Evolutionary conservation across 495 filamentous ascomycete species (phyloP).

Genomic region (Aspergillus ellipticus): DNA sequence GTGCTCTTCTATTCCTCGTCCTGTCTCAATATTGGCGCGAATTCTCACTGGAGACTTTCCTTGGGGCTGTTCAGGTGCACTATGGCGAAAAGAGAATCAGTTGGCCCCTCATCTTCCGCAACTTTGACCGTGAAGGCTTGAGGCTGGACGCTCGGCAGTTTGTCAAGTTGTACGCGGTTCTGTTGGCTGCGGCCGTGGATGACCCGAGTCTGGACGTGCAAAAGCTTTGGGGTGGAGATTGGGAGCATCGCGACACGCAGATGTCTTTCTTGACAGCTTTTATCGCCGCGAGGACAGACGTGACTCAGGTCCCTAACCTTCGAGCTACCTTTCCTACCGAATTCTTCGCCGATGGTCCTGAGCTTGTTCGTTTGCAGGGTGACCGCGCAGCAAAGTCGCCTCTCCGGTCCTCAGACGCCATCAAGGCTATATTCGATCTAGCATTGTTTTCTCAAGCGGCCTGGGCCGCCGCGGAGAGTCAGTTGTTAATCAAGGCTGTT

Average conservation of each 20-base stretch:
- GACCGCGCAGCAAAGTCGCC: constrained; percentile 77
- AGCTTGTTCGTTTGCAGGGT: constrained; percentile 65
- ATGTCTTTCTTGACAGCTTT: constrained; percentile 86
- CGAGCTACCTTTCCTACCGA: constrained; percentile 71
- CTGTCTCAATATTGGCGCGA: constrained; percentile 59
- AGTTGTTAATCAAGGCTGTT: constrained; percentile 51
- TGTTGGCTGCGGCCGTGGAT: constrained; percentile 65
- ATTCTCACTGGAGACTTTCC: constrained; percentile 71
- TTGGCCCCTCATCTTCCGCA: constrained; percentile 77
- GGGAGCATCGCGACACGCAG: constrained; percentile 81
- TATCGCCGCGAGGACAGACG: constrained; percentile 72
- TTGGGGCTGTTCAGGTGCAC: constrained; percentile 56
- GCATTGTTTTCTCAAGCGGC: constrained; percentile 63
- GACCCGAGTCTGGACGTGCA: constrained; percentile 68
- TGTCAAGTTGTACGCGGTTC: constrained; percentile 67
- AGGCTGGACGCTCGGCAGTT: constrained; percentile 77
- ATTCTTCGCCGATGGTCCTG: constrained; percentile 70
- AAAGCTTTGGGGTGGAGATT: constrained; percentile 84
- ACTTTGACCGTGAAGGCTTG: constrained; percentile 78
- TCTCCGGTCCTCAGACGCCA: constrained; percentile 80
- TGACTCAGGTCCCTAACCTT: constrained; percentile 74
- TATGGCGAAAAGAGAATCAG: constrained; percentile 59
- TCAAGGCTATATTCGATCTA: constrained; percentile 75
- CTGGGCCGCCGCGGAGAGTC: constrained; percentile 62
- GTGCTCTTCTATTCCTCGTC: constrained; percentile 78